Percentiles rank a stretch among this genome's conserved stretches.
These are phyloP conservation scores for Blastobotrys chiropterorum DNA, from an alignment of 805 yeast genomes.

Conservation along the genomic window DNA sequence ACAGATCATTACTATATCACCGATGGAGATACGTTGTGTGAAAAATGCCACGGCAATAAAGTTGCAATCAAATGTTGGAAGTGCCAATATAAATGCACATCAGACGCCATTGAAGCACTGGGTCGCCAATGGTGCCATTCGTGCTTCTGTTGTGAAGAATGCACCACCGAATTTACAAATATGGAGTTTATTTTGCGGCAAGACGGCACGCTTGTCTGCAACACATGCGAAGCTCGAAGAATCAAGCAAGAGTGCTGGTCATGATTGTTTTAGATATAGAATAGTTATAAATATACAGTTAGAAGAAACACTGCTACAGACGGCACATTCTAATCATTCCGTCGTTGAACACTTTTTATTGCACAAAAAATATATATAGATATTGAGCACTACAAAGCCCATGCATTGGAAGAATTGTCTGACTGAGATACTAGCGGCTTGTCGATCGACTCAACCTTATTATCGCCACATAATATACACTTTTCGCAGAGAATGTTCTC, in stretches of 20 bases:
- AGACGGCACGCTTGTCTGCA: conserved; percentile 28
- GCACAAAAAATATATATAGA: too few relatives aligned
- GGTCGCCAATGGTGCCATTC: conserved; percentile 28
- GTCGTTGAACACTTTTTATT: too few relatives aligned
- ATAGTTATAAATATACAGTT: not conserved
- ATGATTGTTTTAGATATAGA: not conserved
- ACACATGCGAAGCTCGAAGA: conserved; percentile 21
- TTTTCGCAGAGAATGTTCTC: conserved; percentile 56
- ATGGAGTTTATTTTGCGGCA: conserved; percentile 28
- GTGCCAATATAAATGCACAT: conserved; percentile 20
- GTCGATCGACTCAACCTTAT: conserved; percentile 66
- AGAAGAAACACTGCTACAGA: not conserved
- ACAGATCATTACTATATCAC: conserved; percentile 20
- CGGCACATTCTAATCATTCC: too few relatives aligned
- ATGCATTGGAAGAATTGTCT: conserved; percentile 9
- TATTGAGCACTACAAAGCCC: conserved; percentile 6
- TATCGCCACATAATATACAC: conserved; percentile 77
- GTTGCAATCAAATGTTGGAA: conserved; percentile 29
- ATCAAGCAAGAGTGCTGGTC: conserved; percentile 22
- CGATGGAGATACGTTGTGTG: conserved; percentile 23
- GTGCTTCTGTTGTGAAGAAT: conserved; percentile 29
- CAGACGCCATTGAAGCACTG: conserved; percentile 24
- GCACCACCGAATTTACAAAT: conserved; percentile 24
- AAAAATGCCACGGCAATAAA: conserved; percentile 21
- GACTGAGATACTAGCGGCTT: conserved; percentile 40